Evolutionary conservation across 768 basidiomycete genomes (phyloP).

Genomic region (Suillus cothurnatus): DNA sequence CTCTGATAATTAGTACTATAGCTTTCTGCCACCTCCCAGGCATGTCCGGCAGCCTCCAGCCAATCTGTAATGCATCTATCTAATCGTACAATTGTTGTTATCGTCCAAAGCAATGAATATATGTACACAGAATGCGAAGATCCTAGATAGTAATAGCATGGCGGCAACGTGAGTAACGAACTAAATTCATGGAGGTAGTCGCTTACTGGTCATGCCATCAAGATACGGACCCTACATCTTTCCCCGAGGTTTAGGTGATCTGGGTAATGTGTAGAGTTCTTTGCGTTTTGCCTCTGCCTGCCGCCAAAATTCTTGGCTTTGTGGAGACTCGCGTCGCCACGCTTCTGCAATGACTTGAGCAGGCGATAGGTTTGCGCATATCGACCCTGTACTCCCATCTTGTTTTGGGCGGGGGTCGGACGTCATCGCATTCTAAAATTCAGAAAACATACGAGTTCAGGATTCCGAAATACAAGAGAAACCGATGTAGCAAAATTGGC

Average conservation of each 20-base stretch:
- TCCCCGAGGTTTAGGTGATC: slow-evolving; percentile 39
- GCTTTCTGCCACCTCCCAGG: slow-evolving; percentile 16
- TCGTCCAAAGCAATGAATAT: slow-evolving; percentile 26
- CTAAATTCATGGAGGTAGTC: background rate
- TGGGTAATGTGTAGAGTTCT: slow-evolving; percentile 45
- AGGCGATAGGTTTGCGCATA: slow-evolving; percentile 43
- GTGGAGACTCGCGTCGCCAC: slow-evolving; percentile 63
- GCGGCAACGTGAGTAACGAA: background rate
- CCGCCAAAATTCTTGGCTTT: slow-evolving; percentile 63
- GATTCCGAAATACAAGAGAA: slow-evolving; percentile 21
- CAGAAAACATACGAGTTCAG: slow-evolving; percentile 30
- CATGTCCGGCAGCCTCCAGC: slow-evolving; percentile 14
- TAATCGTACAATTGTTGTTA: slow-evolving; percentile 30
- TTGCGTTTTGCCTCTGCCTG: slow-evolving; percentile 51
- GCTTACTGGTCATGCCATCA: slow-evolving; percentile 22
- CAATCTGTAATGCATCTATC: slow-evolving; percentile 14
- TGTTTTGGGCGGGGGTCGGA: slow-evolving; percentile 38
- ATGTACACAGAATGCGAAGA: slow-evolving; percentile 35
- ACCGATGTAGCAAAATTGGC: slow-evolving; percentile 36
- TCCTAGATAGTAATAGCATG: slow-evolving; percentile 6
- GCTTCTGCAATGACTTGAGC: slow-evolving; percentile 68
- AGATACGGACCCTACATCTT: slow-evolving; percentile 50
- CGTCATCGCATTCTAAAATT: slow-evolving; percentile 38
- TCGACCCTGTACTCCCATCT: slow-evolving; percentile 33
- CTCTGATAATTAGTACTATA: slow-evolving; percentile 27